Conservation (phyloP, 2,329 filamentous ascomycete species). For the Magnaporthiopsis poae region DNA sequence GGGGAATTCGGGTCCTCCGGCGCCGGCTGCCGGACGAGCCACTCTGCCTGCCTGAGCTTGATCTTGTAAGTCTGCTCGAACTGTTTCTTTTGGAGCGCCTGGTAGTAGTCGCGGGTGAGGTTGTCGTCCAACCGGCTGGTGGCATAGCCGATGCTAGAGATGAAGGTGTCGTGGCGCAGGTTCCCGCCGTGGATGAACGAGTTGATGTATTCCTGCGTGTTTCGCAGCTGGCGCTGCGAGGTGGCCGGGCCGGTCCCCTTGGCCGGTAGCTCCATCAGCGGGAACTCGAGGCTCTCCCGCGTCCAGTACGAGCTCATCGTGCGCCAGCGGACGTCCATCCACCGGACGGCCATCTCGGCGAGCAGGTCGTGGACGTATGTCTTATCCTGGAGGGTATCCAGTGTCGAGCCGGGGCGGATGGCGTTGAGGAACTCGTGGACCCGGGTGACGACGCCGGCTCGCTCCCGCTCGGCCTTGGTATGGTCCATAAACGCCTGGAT, state of each 20-base stretch:
- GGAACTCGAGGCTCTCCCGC: too few species aligned
- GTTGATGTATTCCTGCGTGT: neutral
- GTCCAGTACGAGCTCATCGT: neutral
- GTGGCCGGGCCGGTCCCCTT: neutral
- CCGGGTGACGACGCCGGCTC: neutral
- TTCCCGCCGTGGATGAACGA: neutral
- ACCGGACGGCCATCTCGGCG: neutral
- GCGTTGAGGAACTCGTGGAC: neutral
- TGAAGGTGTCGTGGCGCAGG: neutral
- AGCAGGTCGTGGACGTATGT: neutral
- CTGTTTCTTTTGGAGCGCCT: neutral
- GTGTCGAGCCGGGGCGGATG: neutral
- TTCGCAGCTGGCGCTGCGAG: neutral
- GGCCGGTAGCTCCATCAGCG: too few species aligned
- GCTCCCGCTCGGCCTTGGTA: neutral
- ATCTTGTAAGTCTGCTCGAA: neutral
- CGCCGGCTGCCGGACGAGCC: neutral
- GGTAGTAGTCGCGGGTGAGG: neutral
- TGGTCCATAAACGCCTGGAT: neutral
- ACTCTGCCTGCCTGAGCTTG: neutral
- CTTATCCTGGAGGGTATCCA: neutral
- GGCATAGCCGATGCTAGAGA: neutral
- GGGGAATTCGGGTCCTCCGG: neutral
- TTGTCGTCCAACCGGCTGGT: neutral
- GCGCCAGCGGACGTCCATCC: constrained; percentile 3